A percentile compares a stretch with the other conserved stretches of the same genome.
Evolutionary conservation across 129 eudicot species (phyloP).

Genomic region (Ambrosia artemisiifolia): DNA sequence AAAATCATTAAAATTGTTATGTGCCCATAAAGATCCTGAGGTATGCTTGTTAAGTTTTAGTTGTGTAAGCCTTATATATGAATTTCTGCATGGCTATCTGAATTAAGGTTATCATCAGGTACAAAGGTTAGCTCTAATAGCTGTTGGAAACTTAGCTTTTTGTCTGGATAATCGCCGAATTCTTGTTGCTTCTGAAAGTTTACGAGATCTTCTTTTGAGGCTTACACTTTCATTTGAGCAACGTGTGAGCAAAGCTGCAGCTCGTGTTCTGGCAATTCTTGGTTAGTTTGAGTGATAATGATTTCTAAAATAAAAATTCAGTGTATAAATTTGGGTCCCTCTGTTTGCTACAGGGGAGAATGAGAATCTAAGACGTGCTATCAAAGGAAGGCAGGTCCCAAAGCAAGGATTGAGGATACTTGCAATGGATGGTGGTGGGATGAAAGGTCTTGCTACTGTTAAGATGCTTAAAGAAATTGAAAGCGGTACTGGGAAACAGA

Average conservation of each 20-base stretch:
- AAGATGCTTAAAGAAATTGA: slow-evolving; percentile 88
- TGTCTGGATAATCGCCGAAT: slow-evolving; percentile 74
- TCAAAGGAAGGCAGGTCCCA: slow-evolving; percentile 84
- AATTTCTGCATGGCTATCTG: not conserved
- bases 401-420: slow-evolving; percentile 95
- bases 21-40: slow-evolving; percentile 87
- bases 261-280: slow-evolving; percentile 84
- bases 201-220: slow-evolving; percentile 81
- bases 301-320: not conserved
- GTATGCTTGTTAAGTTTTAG: slow-evolving; percentile 30
- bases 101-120: slow-evolving; percentile 38
- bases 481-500: slow-evolving; percentile 79
- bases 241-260: slow-evolving; percentile 87
- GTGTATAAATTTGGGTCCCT: not conserved
- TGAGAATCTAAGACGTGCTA: slow-evolving; percentile 88
- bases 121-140: slow-evolving; percentile 79
- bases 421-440: slow-evolving; percentile 99
- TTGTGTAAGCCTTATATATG: slow-evolving; percentile 11
- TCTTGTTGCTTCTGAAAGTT: slow-evolving; percentile 82
- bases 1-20: slow-evolving; percentile 75
- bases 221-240: slow-evolving; percentile 61
- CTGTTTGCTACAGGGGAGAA: slow-evolving; percentile 65
- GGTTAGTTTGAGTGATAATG: slow-evolving; percentile 45
- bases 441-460: slow-evolving; percentile 99
- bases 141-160: slow-evolving; percentile 83